Evolutionary conservation across 768 basidiomycete genomes (phyloP), one percentile per base, ranked within the genome.

Genomic region (Neoboletus magnificus): DNA sequence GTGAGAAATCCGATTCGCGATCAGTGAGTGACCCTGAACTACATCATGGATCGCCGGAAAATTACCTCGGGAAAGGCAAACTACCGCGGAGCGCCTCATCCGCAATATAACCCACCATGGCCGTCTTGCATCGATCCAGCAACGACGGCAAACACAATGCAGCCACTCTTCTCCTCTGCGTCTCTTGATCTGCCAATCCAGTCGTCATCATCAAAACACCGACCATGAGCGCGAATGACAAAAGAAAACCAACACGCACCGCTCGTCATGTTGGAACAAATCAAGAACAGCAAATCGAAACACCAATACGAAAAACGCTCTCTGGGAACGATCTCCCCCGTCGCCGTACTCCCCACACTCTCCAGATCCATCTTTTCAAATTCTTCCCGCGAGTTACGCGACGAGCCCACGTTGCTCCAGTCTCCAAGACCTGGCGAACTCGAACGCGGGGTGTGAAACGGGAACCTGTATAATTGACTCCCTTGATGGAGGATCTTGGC

Each of bases 221-320:
- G 6, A 22, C 1, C 10, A 7, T 32, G n/a, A 13, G 2, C 30
- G 27, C 16, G 8, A 32, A 11, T 5, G 5, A 6, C 23, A 29
- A n/a, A n/a, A 45, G 7, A 9, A 27, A 32, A 44, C 8, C 15
- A 27, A 20, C 6, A 55, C 74, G 29, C 55, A 86, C 89, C 87
- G 71, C 76, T 78, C 1, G 81, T 82, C 1, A 76, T 74, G 62
- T 85, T 74, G 0, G 89, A 88, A 62, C 90, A 94, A 30, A 94
- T 77, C 59, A 89, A 66, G 70, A 95, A 94, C 33, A 96, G 68
- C 12, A 94, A 73, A 63, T 96, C 93, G 53, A 95, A 87, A 66
- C 90, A 93, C 93, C 93, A 95, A 73, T 91, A 94, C 8, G 90
- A 86, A 67, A 95, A 95, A 9, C 91, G 79, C 68, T 95, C 93